Percentiles rank a stretch among this genome's conserved stretches.
Evolutionary conservation across 805 yeast genomes (phyloP).

Genomic region (Yarrowia sp.): DNA sequence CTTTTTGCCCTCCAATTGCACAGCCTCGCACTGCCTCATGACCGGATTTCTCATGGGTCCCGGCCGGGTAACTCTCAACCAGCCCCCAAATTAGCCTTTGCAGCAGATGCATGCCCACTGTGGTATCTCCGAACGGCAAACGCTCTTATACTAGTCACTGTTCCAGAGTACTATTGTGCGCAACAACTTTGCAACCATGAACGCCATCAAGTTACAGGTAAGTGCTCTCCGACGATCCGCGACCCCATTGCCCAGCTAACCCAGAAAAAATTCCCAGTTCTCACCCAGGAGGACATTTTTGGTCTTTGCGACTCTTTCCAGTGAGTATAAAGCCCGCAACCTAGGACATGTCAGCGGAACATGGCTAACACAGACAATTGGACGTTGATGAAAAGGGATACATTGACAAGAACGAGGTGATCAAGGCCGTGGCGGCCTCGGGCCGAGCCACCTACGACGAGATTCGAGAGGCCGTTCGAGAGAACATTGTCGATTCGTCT

Average conservation of each 20-base stretch:
- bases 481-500: conserved; percentile 91
- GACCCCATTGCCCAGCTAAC: conserved; percentile 18
- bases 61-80: conserved; percentile 24
- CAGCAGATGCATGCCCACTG: conserved; percentile 15
- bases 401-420: conserved; percentile 88
- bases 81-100: conserved; percentile 14
- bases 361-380: conserved; percentile 57
- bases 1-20: too few relatives aligned
- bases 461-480: conserved; percentile 90
- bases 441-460: conserved; percentile 89
- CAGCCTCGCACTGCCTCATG: conserved; percentile 1
- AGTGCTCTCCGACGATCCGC: conserved; percentile 44
- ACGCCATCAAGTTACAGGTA: conserved; percentile 68
- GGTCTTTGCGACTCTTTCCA: conserved; percentile 82
- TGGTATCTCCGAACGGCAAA: conserved; percentile 24
- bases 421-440: conserved; percentile 77
- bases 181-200: conserved; percentile 53
- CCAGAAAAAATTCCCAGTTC: conserved; percentile 81
- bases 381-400: conserved; percentile 94
- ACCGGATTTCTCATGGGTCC: not conserved
- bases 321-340: conserved; percentile 43
- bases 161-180: not conserved
- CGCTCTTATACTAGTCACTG: conserved; percentile 2
- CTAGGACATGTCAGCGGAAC: not conserved
- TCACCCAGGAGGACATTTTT: conserved; percentile 87